Percentiles rank a stretch among this genome's conserved stretches.
Evolutionary conservation across 768 basidiomycete species (phyloP).

Genomic region (Obba rivulosa): DNA sequence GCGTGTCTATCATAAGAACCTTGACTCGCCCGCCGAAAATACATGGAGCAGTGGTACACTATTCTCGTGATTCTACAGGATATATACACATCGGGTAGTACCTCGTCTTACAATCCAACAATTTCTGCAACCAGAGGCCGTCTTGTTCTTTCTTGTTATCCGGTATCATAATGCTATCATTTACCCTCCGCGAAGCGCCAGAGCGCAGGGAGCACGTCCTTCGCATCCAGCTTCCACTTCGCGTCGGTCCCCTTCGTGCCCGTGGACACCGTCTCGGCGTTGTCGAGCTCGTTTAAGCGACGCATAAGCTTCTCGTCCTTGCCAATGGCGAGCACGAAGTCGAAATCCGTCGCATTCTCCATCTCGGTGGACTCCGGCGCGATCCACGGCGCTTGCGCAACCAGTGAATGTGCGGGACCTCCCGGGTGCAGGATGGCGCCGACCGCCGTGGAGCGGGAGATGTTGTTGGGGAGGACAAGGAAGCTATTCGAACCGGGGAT

Average conservation of each 20-base stretch:
- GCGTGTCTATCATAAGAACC: too few relatives aligned
- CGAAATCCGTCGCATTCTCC: slow-evolving; percentile 35
- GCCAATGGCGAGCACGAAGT: slow-evolving; percentile 62
- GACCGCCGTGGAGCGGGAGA: slow-evolving; percentile 79
- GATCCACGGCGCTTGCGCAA: slow-evolving; percentile 36
- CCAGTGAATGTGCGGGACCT: slow-evolving; percentile 36
- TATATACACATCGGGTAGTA: too few relatives aligned
- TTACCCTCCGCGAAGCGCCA: slow-evolving; percentile 27
- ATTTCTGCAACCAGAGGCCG: too few relatives aligned
- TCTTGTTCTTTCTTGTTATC: too few relatives aligned
- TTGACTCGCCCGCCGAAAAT: too few relatives aligned
- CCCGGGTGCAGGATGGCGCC: slow-evolving; percentile 73
- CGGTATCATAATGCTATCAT: not conserved
- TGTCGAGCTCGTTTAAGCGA: slow-evolving; percentile 68
- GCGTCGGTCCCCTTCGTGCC: slow-evolving; percentile 79
- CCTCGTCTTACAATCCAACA: too few relatives aligned
- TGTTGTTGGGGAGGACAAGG: slow-evolving; percentile 78
- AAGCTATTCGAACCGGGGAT: slow-evolving; percentile 77
- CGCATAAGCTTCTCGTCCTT: slow-evolving; percentile 76
- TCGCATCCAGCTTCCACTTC: slow-evolving; percentile 51
- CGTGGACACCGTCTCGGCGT: slow-evolving; percentile 68
- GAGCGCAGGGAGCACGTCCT: slow-evolving; percentile 31
- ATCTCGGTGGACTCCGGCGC: slow-evolving; percentile 32
- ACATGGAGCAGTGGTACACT: too few relatives aligned
- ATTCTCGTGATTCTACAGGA: too few relatives aligned